Percentiles rank a stretch among this genome's conserved stretches.
Conservation (phyloP, 371 early-diverging fungal species). For the Mucor ambiguus region DNA sequence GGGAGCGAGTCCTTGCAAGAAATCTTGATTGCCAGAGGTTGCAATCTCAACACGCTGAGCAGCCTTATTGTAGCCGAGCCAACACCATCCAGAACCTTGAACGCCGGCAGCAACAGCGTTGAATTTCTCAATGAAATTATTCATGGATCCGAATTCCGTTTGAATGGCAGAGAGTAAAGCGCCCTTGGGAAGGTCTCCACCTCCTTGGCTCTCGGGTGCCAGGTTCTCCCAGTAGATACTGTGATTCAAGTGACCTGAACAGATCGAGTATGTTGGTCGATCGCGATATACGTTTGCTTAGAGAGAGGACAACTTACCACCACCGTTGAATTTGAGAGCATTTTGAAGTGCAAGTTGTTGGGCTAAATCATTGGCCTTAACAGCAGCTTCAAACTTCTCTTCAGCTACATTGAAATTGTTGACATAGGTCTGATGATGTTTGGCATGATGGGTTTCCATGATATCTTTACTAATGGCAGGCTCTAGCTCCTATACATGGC, state of each 20-base stretch:
- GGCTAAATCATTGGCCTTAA: conserved; percentile 69
- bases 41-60: conserved; percentile 81
- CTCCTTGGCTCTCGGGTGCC: conserved; percentile 64
- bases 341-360: conserved; percentile 78
- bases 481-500: conserved; percentile 74
- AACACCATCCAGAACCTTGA: conserved; percentile 98
- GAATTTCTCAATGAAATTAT: conserved; percentile 79
- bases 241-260: conserved; percentile 91
- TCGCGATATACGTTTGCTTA: not conserved
- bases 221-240: conserved; percentile 95
- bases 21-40: conserved; percentile 95
- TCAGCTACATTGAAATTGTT: conserved; percentile 59
- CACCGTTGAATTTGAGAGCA: conserved; percentile 92
- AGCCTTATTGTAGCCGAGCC: conserved; percentile 91
- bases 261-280: too few species aligned
- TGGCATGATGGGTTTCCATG: conserved; percentile 94
- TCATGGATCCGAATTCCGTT: conserved; percentile 87
- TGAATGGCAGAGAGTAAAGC: conserved; percentile 58
- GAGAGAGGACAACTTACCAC: conserved; percentile 56
- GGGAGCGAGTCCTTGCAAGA: conserved; percentile 75
- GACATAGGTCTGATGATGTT: conserved; percentile 91
- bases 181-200: conserved; percentile 23
- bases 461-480: conserved; percentile 93
- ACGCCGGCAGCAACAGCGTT: conserved; percentile 84
- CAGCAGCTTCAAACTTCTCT: conserved; percentile 75